Conservation (phyloP, 306 rosid species). For the Pueraria montana region DNA sequence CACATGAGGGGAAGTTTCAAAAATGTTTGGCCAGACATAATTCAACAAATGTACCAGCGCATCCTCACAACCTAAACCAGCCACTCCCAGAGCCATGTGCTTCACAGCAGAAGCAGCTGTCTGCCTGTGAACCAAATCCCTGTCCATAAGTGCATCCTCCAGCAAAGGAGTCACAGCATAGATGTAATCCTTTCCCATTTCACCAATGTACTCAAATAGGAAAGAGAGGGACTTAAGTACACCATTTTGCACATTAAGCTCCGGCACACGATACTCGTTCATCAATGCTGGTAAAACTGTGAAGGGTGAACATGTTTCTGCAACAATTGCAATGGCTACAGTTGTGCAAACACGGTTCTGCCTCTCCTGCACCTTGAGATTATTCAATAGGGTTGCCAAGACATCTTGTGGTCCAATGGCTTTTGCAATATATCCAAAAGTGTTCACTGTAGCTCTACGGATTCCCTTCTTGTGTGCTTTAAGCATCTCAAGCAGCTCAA, state of each 20-base stretch:
- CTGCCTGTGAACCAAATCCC: conserved; percentile 97
- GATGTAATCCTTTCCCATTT: conserved; percentile 98
- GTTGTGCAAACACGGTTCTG: conserved; percentile 98
- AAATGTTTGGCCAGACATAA: conserved; percentile 95
- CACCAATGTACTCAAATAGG: conserved; percentile 96
- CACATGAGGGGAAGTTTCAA: conserved; percentile 96
- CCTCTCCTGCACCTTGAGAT: conserved; percentile 94
- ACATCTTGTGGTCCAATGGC: conserved; percentile 98
- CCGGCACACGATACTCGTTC: conserved; percentile 98
- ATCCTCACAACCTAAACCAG: conserved; percentile 97
- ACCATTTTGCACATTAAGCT: conserved; percentile 95
- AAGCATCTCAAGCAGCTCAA: conserved; percentile 98
- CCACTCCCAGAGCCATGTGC: conserved; percentile 99
- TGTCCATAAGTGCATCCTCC: conserved; percentile 95
- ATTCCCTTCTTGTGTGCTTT: conserved; percentile 98
- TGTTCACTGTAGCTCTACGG: conserved; percentile 91
- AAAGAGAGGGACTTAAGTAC: conserved; percentile 93
- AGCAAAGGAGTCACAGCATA: conserved; percentile 96
- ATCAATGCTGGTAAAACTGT: conserved; percentile 93
- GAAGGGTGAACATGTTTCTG: conserved; percentile 96
- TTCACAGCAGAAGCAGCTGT: conserved; percentile 98
- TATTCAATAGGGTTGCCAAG: conserved; percentile 83
- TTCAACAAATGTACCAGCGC: conserved; percentile 86
- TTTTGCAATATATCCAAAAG: conserved; percentile 91
- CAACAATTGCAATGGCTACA: conserved; percentile 93